Base-by-base conservation (phyloP, 2,329 filamentous ascomycete species). In the Aspergillus quadricinctus region DNA sequence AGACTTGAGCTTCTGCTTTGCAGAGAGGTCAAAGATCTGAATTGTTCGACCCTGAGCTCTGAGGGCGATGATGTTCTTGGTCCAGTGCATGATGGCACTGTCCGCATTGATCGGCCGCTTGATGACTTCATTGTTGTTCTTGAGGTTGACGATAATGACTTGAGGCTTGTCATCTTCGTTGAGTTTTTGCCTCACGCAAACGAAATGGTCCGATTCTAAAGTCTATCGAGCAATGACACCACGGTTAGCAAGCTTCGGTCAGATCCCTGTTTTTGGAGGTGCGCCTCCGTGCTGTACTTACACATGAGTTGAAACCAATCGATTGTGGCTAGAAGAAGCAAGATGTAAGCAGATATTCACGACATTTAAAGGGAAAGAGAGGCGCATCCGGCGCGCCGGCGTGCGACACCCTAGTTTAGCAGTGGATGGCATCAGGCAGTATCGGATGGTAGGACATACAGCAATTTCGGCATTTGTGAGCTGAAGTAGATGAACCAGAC, bases 71-170 rank as follows among this genome's bases (percentile, higher is more conserved):
- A 99, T 90, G 76, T 96, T 91, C 74, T 88, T 90, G 67, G 84
- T 88, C 90, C 91, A 96, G 84, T 99, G 94, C 94, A 99, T 97
- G 74, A 99, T 96, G 69, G 95, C 94, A 85, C 92, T 97, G 80
- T 99, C 94, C 71, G 94, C 94, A 82, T 96, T 97, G 81, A 99
- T 99, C 50, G 93, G 91, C 73, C 93, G 86, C 70, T 90, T 88
- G 67, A 91, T 94, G 75, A 97, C 87, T 81, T 94, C 93, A 85
- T 96, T 97, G 80, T 87, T 87, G 79, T 97, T 95, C 79, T 97
- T 97, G 72, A 99, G 88, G 77, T 99, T 90, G 78, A 99, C 81
- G 75, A 99, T 99, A 77, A 99, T 89, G 64, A 99, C 93, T 78
- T 97, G 92, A 63, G 92, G 90, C 68, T 90, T 88, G 63, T 91